Evolutionary conservation across 495 filamentous ascomycete species (phyloP), one percentile per base, ranked within the genome.

Genomic region (Penicillium samsonianum): DNA sequence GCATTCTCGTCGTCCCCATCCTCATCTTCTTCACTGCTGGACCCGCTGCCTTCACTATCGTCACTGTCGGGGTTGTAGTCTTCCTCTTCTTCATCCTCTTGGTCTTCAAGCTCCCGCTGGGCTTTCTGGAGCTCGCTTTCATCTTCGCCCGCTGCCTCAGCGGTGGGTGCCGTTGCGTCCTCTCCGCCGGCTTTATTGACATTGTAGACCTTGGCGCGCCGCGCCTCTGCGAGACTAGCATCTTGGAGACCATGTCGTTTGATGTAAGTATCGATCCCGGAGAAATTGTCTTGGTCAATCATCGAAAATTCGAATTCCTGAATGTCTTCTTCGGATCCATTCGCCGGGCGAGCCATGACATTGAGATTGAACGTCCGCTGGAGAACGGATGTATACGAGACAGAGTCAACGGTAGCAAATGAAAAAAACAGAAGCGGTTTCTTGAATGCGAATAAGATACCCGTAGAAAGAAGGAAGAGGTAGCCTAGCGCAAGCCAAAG

Each of bases 321-420:
- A 1, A 73, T 76, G 16, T 77, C 79, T 14, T 80, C 77, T 37
- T 80, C 75, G 5, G 67, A 62, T 50, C 77, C 71, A 9, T 63
- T 67, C 42, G 63, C 64, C 5, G 69, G 65, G 2, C 71, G 70
- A 26, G 88, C 80, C 58, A 87, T 78, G 30, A 97, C 83, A 31
- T 88, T 88, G 25, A 98, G 85, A 59, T 98, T 97, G 75, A 98
- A 98, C 0, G 94, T 98, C 7, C 90, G 85, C 62, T 94, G 91
- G 5, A 98, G 80, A 47, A 98, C 88, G 30, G 82, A 91, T 4
- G 91, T 96, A 67, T 96, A 98, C 49, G 88, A 92, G 14, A 97
- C 81, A 10, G 89, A 89, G 3, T 86, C 85, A 50, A 98, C 88
- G 38, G 80, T 76, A 43, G 88, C 84, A 44, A 95, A 88, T 3